Percentiles rank a stretch among this genome's conserved stretches.
Evolutionary conservation across 768 basidiomycete species (phyloP).

Genomic region (Trametes maxima): DNA sequence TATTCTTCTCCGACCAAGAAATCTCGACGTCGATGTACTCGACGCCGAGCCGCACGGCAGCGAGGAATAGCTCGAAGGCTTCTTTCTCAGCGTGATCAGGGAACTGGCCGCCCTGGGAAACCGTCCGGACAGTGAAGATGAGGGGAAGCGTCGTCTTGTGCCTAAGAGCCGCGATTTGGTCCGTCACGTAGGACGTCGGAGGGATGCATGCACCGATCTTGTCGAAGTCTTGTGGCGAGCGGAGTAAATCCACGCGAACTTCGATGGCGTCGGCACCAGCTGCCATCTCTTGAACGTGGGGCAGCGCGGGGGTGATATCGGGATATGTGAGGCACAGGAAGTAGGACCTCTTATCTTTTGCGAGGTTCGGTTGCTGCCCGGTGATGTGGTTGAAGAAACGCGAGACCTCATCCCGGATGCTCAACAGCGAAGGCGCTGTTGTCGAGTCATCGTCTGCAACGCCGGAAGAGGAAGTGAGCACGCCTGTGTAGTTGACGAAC

Average conservation of each 20-base stretch:
- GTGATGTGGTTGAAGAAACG: conserved; percentile 92
- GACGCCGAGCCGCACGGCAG: conserved; percentile 80
- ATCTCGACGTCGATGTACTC: conserved; percentile 96
- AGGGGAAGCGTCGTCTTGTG: conserved; percentile 80
- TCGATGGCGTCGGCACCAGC: conserved; percentile 92
- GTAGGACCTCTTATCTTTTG: conserved; percentile 68
- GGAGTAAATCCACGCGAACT: conserved; percentile 89
- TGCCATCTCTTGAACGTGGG: conserved; percentile 69
- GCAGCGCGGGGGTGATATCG: conserved; percentile 71
- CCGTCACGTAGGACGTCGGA: conserved; percentile 68
- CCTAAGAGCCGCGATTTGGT: conserved; percentile 80
- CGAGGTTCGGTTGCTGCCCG: conserved; percentile 66
- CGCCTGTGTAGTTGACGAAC: conserved; percentile 73
- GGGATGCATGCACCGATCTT: conserved; percentile 61
- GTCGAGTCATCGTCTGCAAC: conserved; percentile 17
- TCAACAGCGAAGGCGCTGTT: conserved; percentile 31
- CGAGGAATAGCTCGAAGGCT: conserved; percentile 71
- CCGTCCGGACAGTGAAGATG: conserved; percentile 88
- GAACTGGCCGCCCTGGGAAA: conserved; percentile 89
- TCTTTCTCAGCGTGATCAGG: conserved; percentile 76
- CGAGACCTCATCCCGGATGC: conserved; percentile 60
- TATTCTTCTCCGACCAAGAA: conserved; percentile 62
- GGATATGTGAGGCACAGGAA: conserved; percentile 95
- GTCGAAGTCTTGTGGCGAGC: conserved; percentile 49
- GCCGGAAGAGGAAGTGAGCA: conserved; percentile 11